Evolutionary conservation across 306 rosid genomes (phyloP).

Genomic region (Gastrolobium bilobum): DNA sequence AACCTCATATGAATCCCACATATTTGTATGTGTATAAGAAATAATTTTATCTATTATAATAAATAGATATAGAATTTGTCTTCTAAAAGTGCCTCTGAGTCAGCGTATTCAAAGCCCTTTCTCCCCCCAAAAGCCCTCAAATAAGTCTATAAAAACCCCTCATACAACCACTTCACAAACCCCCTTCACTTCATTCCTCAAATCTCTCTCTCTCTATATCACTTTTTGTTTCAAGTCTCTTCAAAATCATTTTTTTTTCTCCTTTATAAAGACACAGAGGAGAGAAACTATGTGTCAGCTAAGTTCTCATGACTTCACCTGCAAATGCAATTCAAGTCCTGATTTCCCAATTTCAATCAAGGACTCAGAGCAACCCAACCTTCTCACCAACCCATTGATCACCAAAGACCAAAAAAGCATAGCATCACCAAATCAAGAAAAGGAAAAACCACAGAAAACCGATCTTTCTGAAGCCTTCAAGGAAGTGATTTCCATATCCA

Average conservation of each 20-base stretch:
- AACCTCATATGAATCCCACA: too few relatives aligned
- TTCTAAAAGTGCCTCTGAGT: background rate
- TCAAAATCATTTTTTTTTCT: conserved; percentile 18
- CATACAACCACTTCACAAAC: background rate
- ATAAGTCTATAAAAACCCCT: conserved; percentile 57
- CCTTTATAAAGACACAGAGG: conserved; percentile 43
- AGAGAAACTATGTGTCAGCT: conserved; percentile 50
- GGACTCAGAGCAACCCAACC: conserved; percentile 2
- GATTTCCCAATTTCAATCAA: conserved; percentile 6
- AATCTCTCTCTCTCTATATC: conserved; percentile 13
- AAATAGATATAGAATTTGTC: too few relatives aligned
- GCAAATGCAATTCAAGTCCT: conserved; percentile 48
- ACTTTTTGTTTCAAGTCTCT: conserved; percentile 3
- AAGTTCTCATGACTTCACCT: conserved; percentile 36
- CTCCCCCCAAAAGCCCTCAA: background rate
- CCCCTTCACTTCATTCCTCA: conserved; percentile 29
- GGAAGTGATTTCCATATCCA: conserved; percentile 62
- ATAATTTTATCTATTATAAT: too few relatives aligned
- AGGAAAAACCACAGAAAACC: conserved; percentile 27
- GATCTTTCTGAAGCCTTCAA: conserved; percentile 48
- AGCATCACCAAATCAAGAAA: background rate
- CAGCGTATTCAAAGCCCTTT: conserved; percentile 24
- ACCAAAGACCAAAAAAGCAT: conserved; percentile 6
- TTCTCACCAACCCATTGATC: conserved; percentile 54
- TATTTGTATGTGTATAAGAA: too few relatives aligned